Percentiles rank a stretch among this genome's conserved stretches.
Evolutionary conservation across 768 basidiomycete species (phyloP).

Genomic region (Hemileccinum impolitum): DNA sequence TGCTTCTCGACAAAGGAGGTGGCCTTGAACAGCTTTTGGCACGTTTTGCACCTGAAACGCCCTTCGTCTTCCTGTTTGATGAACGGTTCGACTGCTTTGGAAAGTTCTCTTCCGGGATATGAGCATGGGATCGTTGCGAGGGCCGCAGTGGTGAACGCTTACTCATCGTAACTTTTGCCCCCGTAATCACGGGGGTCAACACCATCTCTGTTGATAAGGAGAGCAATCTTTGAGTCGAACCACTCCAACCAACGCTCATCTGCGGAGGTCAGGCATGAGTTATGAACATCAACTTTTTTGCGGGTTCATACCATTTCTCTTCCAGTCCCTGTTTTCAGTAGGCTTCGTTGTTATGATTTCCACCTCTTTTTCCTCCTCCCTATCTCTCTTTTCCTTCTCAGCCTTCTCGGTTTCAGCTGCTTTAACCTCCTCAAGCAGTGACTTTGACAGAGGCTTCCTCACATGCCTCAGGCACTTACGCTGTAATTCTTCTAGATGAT

Average conservation of each 20-base stretch:
- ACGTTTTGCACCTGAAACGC: conserved; percentile 95
- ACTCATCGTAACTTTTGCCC: conserved; percentile 90
- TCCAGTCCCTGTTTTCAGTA: conserved; percentile 49
- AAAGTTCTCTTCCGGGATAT: conserved; percentile 60
- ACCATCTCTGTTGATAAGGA: conserved; percentile 72
- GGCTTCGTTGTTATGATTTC: conserved; percentile 31
- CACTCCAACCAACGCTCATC: conserved; percentile 90
- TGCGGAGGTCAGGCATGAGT: conserved; percentile 27
- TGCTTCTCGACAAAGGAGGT: conserved; percentile 98
- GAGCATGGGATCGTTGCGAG: conserved; percentile 13
- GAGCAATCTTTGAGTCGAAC: conserved; percentile 81
- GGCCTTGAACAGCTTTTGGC: conserved; percentile 97
- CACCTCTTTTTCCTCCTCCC: conserved; percentile 42
- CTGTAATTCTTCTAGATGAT: conserved; percentile 93
- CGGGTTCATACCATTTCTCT: conserved; percentile 57
- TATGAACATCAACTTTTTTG: background rate
- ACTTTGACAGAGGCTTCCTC: conserved; percentile 69
- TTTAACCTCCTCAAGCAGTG: conserved; percentile 57
- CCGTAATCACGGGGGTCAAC: conserved; percentile 88
- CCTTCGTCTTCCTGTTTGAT: conserved; percentile 96
- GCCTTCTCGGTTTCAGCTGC: conserved; percentile 46
- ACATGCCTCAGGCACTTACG: conserved; percentile 93
- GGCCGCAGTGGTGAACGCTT: conserved; percentile 32
- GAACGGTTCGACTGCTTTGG: conserved; percentile 70
- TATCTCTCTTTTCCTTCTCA: conserved; percentile 47